phyloP scores from a whole-genome alignment of 2,329 filamentous ascomycete species.

The Hymenoscyphus salicellus region DNA sequence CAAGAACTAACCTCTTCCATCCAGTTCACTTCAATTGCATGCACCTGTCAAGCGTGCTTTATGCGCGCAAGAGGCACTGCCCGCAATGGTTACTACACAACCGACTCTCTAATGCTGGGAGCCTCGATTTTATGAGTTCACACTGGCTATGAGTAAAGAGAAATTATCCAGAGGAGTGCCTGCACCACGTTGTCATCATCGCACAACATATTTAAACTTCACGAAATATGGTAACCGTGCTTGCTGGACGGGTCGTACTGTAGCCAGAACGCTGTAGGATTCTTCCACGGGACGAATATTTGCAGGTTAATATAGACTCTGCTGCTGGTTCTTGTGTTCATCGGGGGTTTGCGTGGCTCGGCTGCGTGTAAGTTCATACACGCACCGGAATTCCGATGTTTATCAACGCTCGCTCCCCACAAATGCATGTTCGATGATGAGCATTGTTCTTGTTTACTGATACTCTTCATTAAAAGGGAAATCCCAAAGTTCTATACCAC shows the following conservation, averaged over 20 bases:
- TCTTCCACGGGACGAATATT: neutral
- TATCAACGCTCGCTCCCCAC: neutral
- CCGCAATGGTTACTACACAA: neutral
- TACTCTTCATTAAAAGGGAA: neutral
- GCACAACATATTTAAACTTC: neutral
- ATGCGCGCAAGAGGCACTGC: neutral
- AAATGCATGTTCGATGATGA: neutral
- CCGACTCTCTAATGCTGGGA: neutral
- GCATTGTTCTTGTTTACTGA: neutral
- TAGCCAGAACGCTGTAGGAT: neutral
- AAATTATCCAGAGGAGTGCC: neutral
- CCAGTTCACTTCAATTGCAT: neutral
- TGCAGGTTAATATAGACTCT: neutral
- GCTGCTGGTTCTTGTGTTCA: neutral
- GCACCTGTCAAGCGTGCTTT: neutral
- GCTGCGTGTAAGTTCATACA: neutral
- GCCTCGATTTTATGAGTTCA: neutral
- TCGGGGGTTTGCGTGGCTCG: neutral
- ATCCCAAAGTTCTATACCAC: neutral
- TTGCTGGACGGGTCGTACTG: neutral
- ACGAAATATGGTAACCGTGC: neutral
- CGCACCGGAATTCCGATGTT: neutral
- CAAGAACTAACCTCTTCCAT: no score
- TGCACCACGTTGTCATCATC: neutral
- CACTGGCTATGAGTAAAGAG: no score